Percentiles rank a stretch among this genome's conserved stretches.
Evolutionary conservation across 768 basidiomycete genomes (phyloP).

Genomic region (Asterophora lycoperdoides): DNA sequence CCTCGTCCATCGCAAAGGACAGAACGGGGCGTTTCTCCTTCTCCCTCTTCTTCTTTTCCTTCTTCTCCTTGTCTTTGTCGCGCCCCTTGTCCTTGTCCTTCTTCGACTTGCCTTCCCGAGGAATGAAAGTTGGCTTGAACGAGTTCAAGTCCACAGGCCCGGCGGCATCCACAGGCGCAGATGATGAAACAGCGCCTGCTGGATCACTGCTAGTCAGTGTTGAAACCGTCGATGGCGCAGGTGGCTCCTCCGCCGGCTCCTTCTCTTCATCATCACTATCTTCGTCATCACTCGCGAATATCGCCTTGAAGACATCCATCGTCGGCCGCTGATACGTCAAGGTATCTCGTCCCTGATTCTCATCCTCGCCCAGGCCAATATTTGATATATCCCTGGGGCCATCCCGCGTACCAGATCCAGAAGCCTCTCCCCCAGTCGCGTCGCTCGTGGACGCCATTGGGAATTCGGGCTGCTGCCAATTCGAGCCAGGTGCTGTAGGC

Average conservation of each 20-base stretch:
- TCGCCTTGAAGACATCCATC: slow-evolving; percentile 95
- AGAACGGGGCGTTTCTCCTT: slow-evolving; percentile 43
- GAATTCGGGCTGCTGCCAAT: slow-evolving; percentile 14
- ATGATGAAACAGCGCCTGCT: slow-evolving; percentile 10
- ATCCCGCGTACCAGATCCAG: slow-evolving; percentile 11
- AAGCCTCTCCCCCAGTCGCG: slow-evolving; percentile 11
- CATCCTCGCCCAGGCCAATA: slow-evolving; percentile 90
- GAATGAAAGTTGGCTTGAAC: slow-evolving; percentile 88
- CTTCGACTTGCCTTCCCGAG: slow-evolving; percentile 49
- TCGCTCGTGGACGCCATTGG: slow-evolving; percentile 6
- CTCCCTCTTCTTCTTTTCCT: slow-evolving; percentile 40
- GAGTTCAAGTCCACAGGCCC: slow-evolving; percentile 51
- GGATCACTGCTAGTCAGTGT: slow-evolving; percentile 12
- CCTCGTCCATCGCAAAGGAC: slow-evolving; percentile 77
- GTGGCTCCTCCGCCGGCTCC: slow-evolving; percentile 21
- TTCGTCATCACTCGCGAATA: slow-evolving; percentile 94
- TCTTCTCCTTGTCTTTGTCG: slow-evolving; percentile 41
- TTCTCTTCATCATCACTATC: slow-evolving; percentile 70
- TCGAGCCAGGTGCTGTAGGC: slow-evolving; percentile 17
- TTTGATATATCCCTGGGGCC: slow-evolving; percentile 66
- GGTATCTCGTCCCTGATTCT: slow-evolving; percentile 81
- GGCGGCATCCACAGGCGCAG: slow-evolving; percentile 2
- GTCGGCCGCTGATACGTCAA: slow-evolving; percentile 84
- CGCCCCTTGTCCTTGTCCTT: slow-evolving; percentile 45
- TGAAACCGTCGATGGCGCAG: background rate